Base-by-base conservation (phyloP, 768 basidiomycete genomes). In the Pleurotus giganteus region DNA sequence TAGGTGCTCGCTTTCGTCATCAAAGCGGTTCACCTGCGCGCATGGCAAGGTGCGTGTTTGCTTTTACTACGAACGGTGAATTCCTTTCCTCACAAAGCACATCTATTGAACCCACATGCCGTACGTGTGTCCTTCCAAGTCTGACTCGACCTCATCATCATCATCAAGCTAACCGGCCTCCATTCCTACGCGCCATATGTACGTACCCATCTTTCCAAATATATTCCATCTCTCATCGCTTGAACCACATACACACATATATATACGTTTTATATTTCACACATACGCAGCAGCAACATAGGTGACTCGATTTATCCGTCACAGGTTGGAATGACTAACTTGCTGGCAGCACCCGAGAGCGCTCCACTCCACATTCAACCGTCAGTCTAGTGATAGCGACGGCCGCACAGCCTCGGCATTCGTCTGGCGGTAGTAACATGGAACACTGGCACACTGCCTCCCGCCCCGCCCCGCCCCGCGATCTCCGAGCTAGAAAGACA, bases 351-450 rank as follows among this genome's bases (percentile, higher is more conserved):
- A n/a, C n/a, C n/a, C n/a, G n/a, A n/a, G n/a, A n/a, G n/a, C n/a
- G n/a, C n/a, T n/a, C n/a, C n/a, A n/a, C n/a, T n/a, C n/a, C n/a
- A n/a, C n/a, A n/a, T n/a, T n/a, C n/a, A n/a, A n/a, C n/a, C n/a
- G n/a, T n/a, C n/a, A n/a, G n/a, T n/a, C n/a, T n/a, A n/a, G 39
- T 8, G 39, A 15, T 6, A 21, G 17, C 12, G 12, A 17, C 39
- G 39, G 39, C 6, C 39, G 19, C 39, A 41, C 39, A 6, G 39
- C 39, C 39, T 41, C 39, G 39, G 39, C 12, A 17, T 41, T 8
- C n/a, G 19, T 17, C 66, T 66, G 37, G 65, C n/a, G n/a, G 63
- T 42, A 24, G 63, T 56, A 64, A 54, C 61, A 46, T 23, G n/a
- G 57, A 53, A n/a, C 57, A 46, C 31, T 41, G 41, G 32, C 47